Evolutionary conservation across 768 basidiomycete genomes (phyloP).

Genomic region (Cystobasidium ongulense): DNA sequence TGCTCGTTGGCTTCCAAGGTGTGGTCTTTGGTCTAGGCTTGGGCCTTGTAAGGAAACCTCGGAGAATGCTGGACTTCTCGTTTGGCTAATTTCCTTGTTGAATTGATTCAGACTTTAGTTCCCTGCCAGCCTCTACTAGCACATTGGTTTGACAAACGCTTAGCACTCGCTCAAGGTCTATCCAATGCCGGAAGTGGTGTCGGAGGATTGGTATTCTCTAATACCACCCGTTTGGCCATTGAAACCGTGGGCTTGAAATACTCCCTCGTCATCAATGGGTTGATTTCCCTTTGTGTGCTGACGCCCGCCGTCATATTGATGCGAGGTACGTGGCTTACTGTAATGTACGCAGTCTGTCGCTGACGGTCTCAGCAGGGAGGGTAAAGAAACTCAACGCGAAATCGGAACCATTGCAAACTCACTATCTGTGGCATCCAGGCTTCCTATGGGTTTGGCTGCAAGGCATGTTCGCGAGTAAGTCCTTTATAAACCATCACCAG

Average conservation of each 20-base stretch:
- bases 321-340: slow-evolving; percentile 25
- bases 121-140: slow-evolving; percentile 35
- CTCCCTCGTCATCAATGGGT: slow-evolving; percentile 45
- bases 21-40: slow-evolving; percentile 39
- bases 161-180: slow-evolving; percentile 35
- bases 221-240: slow-evolving; percentile 33
- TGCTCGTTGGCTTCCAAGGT: slow-evolving; percentile 38
- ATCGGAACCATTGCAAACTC: slow-evolving; percentile 41
- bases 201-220: slow-evolving; percentile 36
- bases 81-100: background rate
- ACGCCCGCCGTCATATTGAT: slow-evolving; percentile 42
- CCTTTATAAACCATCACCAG: background rate
- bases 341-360: background rate
- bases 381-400: slow-evolving; percentile 40
- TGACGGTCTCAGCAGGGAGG: slow-evolving; percentile 29
- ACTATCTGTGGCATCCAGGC: slow-evolving; percentile 42
- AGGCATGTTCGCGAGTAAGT: slow-evolving; percentile 39
- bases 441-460: slow-evolving; percentile 44
- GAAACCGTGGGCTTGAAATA: slow-evolving; percentile 40
- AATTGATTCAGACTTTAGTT: slow-evolving; percentile 4
- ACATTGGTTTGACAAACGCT: slow-evolving; percentile 41
- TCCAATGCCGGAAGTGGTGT: slow-evolving; percentile 42
- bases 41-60: slow-evolving; percentile 18
- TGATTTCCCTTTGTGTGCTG: slow-evolving; percentile 41
- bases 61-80: background rate